Percentiles rank a stretch among this genome's conserved stretches.
Evolutionary conservation across 2,329 filamentous ascomycete genomes (phyloP).

Genomic region (Emericellopsis atlantica): DNA sequence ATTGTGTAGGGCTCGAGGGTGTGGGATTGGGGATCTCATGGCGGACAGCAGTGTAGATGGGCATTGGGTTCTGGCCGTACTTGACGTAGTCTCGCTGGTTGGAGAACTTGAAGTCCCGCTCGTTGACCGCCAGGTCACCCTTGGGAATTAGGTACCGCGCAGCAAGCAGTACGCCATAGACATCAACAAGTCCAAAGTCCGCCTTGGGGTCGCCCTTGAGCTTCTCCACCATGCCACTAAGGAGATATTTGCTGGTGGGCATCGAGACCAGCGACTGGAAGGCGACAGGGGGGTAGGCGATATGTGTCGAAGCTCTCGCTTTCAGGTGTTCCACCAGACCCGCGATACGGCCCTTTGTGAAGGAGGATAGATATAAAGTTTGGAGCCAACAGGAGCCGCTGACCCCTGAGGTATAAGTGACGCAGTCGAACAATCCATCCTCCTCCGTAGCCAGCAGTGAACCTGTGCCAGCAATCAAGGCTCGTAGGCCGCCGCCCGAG

Average conservation of each 20-base stretch:
- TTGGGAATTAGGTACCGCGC: slow-evolving; percentile 73
- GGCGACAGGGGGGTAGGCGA: slow-evolving; percentile 81
- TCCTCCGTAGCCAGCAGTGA: slow-evolving; percentile 77
- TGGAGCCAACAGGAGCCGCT: slow-evolving; percentile 96
- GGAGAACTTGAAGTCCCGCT: slow-evolving; percentile 78
- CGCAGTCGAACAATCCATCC: slow-evolving; percentile 82
- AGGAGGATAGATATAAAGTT: slow-evolving; percentile 62
- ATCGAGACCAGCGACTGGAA: slow-evolving; percentile 72
- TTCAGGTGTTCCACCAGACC: slow-evolving; percentile 77
- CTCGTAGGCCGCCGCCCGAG: slow-evolving; percentile 81
- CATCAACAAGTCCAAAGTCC: slow-evolving; percentile 81
- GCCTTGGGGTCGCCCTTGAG: slow-evolving; percentile 59
- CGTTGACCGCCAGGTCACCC: slow-evolving; percentile 62
- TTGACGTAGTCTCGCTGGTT: slow-evolving; percentile 69
- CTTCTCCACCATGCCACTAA: slow-evolving; percentile 85
- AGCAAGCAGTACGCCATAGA: slow-evolving; percentile 79
- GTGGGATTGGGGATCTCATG: slow-evolving; percentile 71
- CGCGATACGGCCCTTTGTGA: slow-evolving; percentile 55
- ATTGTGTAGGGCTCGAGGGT: not conserved
- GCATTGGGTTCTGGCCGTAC: slow-evolving; percentile 70
- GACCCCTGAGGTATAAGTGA: slow-evolving; percentile 90
- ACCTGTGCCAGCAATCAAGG: slow-evolving; percentile 80
- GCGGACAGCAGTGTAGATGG: slow-evolving; percentile 89
- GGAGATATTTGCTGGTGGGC: slow-evolving; percentile 83
- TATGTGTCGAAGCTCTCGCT: slow-evolving; percentile 70